These are phyloP conservation scores for Mycena capillaripes DNA, from an alignment of 768 basidiomycete genomes.

Conservation along the genomic window DNA sequence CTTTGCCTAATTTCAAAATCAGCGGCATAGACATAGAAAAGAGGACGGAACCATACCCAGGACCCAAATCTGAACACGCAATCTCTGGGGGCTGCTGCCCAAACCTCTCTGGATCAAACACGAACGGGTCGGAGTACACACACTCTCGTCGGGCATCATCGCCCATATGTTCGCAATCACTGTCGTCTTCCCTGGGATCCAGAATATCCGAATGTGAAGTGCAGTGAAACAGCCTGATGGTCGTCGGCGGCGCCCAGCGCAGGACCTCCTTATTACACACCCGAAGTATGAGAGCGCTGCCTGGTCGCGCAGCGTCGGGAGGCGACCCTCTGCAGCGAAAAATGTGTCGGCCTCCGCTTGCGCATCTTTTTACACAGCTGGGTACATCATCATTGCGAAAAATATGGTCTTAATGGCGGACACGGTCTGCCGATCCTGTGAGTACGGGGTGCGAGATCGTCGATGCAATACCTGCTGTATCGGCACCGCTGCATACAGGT, in stretches of 20 bases:
- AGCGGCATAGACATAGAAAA: not conserved
- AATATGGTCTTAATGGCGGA: slow-evolving; percentile 27
- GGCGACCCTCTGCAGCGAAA: slow-evolving; percentile 15
- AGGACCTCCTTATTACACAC: slow-evolving; percentile 28
- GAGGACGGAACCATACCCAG: slow-evolving; percentile 10
- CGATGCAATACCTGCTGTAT: slow-evolving; percentile 15
- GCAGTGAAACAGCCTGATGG: slow-evolving; percentile 27
- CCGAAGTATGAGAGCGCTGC: slow-evolving; percentile 33
- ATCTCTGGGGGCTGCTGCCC: slow-evolving; percentile 19
- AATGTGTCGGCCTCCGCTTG: slow-evolving; percentile 40
- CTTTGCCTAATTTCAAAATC: slow-evolving; percentile 16
- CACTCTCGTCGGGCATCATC: slow-evolving; percentile 41
- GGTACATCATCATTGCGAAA: slow-evolving; percentile 37
- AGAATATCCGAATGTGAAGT: slow-evolving; percentile 25
- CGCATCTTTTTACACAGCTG: slow-evolving; percentile 30
- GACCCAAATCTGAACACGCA: slow-evolving; percentile 41
- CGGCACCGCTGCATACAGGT: slow-evolving; percentile 28
- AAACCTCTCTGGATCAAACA: slow-evolving; percentile 43
- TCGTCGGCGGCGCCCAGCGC: slow-evolving; percentile 29
- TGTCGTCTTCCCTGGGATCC: slow-evolving; percentile 28
- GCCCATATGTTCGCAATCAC: slow-evolving; percentile 36
- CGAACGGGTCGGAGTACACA: slow-evolving; percentile 38
- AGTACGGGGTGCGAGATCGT: not conserved
- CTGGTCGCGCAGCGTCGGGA: slow-evolving; percentile 37
- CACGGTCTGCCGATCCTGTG: not conserved